phyloP scores from a whole-genome alignment of 257 asterid species.

The Dorcoceras hygrometricum region DNA sequence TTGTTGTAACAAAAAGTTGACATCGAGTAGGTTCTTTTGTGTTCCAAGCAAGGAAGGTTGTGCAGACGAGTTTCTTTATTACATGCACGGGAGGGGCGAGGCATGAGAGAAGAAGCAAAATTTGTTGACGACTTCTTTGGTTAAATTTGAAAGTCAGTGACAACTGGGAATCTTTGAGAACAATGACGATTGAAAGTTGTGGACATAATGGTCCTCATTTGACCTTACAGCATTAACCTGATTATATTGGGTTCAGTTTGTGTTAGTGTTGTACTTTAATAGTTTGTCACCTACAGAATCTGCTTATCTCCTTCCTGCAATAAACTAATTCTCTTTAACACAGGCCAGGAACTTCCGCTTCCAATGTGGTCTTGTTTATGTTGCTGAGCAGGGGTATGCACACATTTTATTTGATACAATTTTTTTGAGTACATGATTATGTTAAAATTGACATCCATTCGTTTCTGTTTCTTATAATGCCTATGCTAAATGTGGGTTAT shows the following conservation, averaged over 20 bases:
- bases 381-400: constrained; percentile 92
- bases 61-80: background rate
- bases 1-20: background rate
- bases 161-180: background rate
- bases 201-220: background rate
- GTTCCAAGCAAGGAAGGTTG: background rate
- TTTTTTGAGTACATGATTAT: constrained; percentile 5
- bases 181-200: background rate
- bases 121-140: background rate
- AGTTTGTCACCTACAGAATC: constrained; percentile 14
- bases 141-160: background rate
- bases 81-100: background rate
- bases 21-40: background rate
- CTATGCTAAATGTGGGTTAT: constrained; percentile 14
- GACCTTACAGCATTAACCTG: background rate
- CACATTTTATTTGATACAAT: constrained; percentile 16
- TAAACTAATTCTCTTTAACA: constrained; percentile 28
- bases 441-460: constrained; percentile 10
- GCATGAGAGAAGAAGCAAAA: background rate
- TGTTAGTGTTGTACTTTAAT: background rate
- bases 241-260: constrained; percentile 15
- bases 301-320: constrained; percentile 5
- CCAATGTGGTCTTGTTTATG: constrained; percentile 93
- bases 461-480: constrained; percentile 7
- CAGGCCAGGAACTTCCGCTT: constrained; percentile 99